phyloP scores from a whole-genome alignment of 768 basidiomycete genomes.

The Boletus vermiculosoides region DNA sequence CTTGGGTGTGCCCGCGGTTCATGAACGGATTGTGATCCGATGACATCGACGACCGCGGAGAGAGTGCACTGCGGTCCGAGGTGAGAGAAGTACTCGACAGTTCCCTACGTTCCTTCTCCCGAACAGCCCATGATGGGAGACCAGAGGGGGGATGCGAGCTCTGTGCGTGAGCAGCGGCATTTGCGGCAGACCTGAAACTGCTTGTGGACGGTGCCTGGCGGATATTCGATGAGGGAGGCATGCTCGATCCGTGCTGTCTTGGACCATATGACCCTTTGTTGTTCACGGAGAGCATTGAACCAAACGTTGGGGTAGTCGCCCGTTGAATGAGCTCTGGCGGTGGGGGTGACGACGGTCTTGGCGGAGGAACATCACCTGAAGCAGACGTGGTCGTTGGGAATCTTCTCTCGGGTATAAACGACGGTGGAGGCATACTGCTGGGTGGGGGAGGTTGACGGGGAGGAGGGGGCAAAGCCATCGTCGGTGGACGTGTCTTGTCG shows the following conservation, averaged over 20 bases:
- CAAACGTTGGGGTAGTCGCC: constrained; percentile 83
- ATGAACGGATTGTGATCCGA: constrained; percentile 64
- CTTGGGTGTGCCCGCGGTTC: constrained; percentile 37
- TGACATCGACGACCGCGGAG: constrained; percentile 79
- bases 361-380: constrained; percentile 66
- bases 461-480: constrained; percentile 80
- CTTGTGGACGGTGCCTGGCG: constrained; percentile 74
- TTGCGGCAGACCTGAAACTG: constrained; percentile 77
- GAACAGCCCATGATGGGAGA: constrained; percentile 49
- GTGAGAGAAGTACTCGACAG: constrained; percentile 68
- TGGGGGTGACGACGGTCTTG: constrained; percentile 89
- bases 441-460: constrained; percentile 73
- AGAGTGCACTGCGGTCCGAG: constrained; percentile 65
- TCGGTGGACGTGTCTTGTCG: constrained; percentile 82
- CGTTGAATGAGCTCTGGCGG: constrained; percentile 90
- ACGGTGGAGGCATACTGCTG: constrained; percentile 69
- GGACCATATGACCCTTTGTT: constrained; percentile 45
- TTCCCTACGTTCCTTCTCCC: constrained; percentile 54
- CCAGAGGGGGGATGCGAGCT: constrained; percentile 41
- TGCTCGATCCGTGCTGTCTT: constrained; percentile 69
- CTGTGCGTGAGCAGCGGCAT: constrained; percentile 54
- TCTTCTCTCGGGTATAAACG: constrained; percentile 71
- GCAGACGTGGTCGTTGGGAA: constrained; percentile 42
- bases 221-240: constrained; percentile 69
- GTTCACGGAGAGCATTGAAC: constrained; percentile 57